phyloP scores from a whole-genome alignment of 805 yeast species.

The Sporopachydermia lactativora region DNA sequence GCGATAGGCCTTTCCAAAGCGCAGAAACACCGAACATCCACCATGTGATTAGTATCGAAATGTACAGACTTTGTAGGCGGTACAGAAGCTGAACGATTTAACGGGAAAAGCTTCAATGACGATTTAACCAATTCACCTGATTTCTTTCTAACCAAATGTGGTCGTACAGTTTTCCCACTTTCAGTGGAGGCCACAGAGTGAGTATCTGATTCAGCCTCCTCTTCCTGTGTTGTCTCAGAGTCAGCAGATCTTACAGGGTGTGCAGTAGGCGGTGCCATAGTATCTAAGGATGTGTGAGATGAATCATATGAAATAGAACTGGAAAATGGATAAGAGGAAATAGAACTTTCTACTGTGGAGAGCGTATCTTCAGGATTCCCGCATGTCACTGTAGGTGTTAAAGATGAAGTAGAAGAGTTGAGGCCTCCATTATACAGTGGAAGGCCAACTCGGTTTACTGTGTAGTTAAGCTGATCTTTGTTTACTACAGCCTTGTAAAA shows the following conservation, averaged over 20 bases:
- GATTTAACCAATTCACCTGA: slow-evolving; percentile 31
- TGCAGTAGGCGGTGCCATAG: slow-evolving; percentile 18
- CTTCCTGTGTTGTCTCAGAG: no score
- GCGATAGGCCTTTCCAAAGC: slow-evolving; percentile 65
- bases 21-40: slow-evolving; percentile 60
- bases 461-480: no score
- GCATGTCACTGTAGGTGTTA: neutral
- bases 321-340: neutral
- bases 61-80: slow-evolving; percentile 69
- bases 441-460: no score
- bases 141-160: slow-evolving; percentile 31
- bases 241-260: no score
- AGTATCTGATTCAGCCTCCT: no score
- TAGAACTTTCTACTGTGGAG: neutral
- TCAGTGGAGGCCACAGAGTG: slow-evolving; percentile 22
- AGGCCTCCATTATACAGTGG: no score
- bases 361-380: neutral
- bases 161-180: neutral
- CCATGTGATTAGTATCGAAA: slow-evolving; percentile 45
- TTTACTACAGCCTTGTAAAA: slow-evolving; percentile 1
- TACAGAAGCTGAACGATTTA: slow-evolving; percentile 21
- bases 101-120: slow-evolving; percentile 18
- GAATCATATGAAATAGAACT: neutral
- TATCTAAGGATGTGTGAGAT: neutral
- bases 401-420: no score